These are phyloP conservation scores for Macadamia tetraphylla DNA, from an alignment of 164 flowering plant genomes.

Conservation along the genomic window DNA sequence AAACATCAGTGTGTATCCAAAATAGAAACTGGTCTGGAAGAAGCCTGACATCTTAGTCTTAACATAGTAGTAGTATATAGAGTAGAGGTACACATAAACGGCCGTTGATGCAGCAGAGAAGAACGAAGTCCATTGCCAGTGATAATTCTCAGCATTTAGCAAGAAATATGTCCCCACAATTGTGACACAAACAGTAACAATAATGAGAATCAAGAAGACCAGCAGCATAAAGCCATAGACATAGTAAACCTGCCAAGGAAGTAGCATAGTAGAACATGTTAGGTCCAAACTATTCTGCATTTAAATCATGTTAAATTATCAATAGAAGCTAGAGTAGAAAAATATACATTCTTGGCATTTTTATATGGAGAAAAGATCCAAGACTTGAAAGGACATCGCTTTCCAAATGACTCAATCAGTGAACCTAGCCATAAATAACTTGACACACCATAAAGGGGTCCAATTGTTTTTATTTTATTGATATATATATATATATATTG, in stretches of 20 bases:
- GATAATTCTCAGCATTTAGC: slow-evolving; percentile 98
- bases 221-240: slow-evolving; percentile 97
- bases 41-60: slow-evolving; percentile 99
- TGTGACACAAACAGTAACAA: slow-evolving; percentile 95
- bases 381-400: no score
- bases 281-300: not conserved
- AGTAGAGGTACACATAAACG: slow-evolving; percentile 87
- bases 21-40: slow-evolving; percentile 99
- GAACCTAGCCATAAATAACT: no score
- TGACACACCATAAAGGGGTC: no score
- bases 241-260: slow-evolving; percentile 79
- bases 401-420: no score
- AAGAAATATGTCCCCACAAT: slow-evolving; percentile 96
- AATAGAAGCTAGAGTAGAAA: no score
- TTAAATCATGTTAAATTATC: no score
- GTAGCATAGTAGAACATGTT: not conserved
- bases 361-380: no score
- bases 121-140: slow-evolving; percentile 99
- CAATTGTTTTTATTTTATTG: no score
- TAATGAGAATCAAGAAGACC: slow-evolving; percentile 86
- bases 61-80: slow-evolving; percentile 82
- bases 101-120: slow-evolving; percentile 98
- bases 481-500: no score
- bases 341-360: no score
- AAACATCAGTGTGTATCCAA: slow-evolving; percentile 97